Percentiles rank a stretch among this genome's conserved stretches.
phyloP scores from a whole-genome alignment of 2,329 filamentous ascomycete species.

The Fusarium longipes region DNA sequence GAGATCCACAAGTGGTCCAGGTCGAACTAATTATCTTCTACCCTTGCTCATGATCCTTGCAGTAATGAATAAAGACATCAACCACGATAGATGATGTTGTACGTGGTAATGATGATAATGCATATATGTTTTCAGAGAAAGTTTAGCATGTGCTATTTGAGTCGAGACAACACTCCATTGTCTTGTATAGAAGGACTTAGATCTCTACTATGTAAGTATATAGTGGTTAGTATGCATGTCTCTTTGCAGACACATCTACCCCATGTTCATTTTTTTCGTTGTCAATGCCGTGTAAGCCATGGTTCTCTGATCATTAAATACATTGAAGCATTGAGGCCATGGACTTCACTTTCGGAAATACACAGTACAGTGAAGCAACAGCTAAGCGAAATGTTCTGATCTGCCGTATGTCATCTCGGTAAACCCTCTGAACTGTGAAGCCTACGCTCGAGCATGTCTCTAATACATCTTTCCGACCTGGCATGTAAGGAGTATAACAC shows the following conservation, averaged over 20 bases:
- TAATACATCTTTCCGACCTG: neutral
- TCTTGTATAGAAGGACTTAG: neutral
- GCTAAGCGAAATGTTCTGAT: neutral
- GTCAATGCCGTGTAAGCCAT: neutral
- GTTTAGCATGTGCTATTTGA: neutral
- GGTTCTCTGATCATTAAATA: neutral
- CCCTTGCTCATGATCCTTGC: conserved; percentile 12
- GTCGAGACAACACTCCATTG: neutral
- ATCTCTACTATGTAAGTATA: neutral
- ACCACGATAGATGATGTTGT: neutral
- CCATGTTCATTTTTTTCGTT: neutral
- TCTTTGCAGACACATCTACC: neutral
- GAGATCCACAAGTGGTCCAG: conserved; percentile 12
- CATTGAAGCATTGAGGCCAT: neutral
- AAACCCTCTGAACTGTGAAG: neutral
- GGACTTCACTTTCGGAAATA: neutral
- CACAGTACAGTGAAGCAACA: neutral
- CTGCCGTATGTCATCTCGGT: conserved; percentile 1
- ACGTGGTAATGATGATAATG: neutral
- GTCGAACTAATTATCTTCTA: neutral
- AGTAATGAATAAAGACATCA: neutral
- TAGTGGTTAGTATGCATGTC: too few relatives aligned
- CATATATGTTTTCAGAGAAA: neutral
- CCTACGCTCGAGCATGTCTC: neutral
- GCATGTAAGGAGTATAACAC: too few relatives aligned